These are phyloP conservation scores for Ustilago hordei DNA, from an alignment of 1,284 basidiomycete species.

Conservation along the genomic window DNA sequence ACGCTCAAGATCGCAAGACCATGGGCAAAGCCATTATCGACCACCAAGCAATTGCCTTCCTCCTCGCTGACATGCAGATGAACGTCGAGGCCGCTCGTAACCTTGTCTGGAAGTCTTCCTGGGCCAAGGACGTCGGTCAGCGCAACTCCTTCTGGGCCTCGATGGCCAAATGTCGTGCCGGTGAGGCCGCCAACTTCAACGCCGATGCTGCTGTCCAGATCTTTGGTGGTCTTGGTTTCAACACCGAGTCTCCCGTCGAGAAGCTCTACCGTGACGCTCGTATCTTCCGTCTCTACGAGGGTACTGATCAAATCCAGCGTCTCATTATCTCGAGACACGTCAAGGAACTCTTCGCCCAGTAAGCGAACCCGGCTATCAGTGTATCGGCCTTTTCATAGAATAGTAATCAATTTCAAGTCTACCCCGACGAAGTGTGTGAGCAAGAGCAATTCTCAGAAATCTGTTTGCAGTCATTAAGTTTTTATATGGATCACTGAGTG, in stretches of 20 bases:
- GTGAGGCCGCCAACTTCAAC: slow-evolving; percentile 59
- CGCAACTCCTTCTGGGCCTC: slow-evolving; percentile 74
- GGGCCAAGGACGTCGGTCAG: slow-evolving; percentile 73
- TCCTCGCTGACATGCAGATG: slow-evolving; percentile 75
- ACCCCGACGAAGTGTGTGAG: too few species aligned
- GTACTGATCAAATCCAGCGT: slow-evolving; percentile 65
- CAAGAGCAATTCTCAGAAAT: too few species aligned
- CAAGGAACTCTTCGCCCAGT: slow-evolving; percentile 61
- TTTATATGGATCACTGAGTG: background rate
- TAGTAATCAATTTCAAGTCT: too few species aligned
- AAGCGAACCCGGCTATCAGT: background rate
- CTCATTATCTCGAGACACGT: slow-evolving; percentile 64
- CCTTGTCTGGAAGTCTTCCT: slow-evolving; percentile 73
- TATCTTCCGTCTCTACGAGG: slow-evolving; percentile 66
- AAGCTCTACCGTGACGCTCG: slow-evolving; percentile 72
- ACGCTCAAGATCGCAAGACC: slow-evolving; percentile 74
- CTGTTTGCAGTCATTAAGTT: too few species aligned
- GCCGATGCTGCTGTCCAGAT: slow-evolving; percentile 71
- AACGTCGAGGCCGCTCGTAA: slow-evolving; percentile 71
- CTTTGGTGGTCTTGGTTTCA: slow-evolving; percentile 73
- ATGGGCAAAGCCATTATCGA: slow-evolving; percentile 74
- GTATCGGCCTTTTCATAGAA: too few species aligned
- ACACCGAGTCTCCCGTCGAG: slow-evolving; percentile 74
- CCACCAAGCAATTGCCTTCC: slow-evolving; percentile 74
- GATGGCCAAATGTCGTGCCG: slow-evolving; percentile 73